Percentiles rank a stretch among this genome's conserved stretches.
phyloP scores from a whole-genome alignment of 208 protist species.

The Acanthamoeba triangularis region DNA sequence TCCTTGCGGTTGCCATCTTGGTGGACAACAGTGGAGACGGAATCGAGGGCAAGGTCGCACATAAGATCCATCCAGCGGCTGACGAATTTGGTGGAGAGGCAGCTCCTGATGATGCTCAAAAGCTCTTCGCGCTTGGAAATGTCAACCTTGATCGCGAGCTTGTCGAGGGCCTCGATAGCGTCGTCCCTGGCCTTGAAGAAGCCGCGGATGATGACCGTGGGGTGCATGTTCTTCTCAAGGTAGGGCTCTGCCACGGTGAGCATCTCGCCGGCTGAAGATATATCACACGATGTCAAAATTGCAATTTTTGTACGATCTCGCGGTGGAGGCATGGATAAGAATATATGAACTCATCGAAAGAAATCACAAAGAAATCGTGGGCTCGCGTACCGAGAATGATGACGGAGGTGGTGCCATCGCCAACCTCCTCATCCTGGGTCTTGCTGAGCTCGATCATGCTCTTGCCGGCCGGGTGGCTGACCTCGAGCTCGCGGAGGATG shows the following conservation, averaged over 20 bases:
- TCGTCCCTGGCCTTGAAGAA: conserved; percentile 98
- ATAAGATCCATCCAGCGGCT: conserved; percentile 97
- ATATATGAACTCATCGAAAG: no score
- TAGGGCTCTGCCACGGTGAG: conserved; percentile 98
- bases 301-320: neutral
- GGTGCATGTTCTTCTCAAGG: conserved; percentile 99
- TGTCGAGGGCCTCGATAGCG: conserved; percentile 96
- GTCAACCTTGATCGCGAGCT: conserved; percentile 95
- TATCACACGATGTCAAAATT: neutral
- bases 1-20: conserved; percentile 94
- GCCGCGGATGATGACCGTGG: conserved; percentile 98
- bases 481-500: conserved; percentile 99
- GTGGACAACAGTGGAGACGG: conserved; percentile 96
- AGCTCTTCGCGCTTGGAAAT: conserved; percentile 94
- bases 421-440: conserved; percentile 99
- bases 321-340: no score
- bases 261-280: conserved; percentile 97
- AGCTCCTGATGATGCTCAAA: conserved; percentile 95
- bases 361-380: no score
- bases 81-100: conserved; percentile 99
- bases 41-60: conserved; percentile 98
- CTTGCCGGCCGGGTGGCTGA: conserved; percentile 99
- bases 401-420: conserved; percentile 99
- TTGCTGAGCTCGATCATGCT: conserved; percentile 99
- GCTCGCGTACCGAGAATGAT: conserved; percentile 95